These are phyloP conservation scores for Microdochium trichocladiopsis DNA, from an alignment of 2,329 filamentous ascomycete species.

Conservation along the genomic window DNA sequence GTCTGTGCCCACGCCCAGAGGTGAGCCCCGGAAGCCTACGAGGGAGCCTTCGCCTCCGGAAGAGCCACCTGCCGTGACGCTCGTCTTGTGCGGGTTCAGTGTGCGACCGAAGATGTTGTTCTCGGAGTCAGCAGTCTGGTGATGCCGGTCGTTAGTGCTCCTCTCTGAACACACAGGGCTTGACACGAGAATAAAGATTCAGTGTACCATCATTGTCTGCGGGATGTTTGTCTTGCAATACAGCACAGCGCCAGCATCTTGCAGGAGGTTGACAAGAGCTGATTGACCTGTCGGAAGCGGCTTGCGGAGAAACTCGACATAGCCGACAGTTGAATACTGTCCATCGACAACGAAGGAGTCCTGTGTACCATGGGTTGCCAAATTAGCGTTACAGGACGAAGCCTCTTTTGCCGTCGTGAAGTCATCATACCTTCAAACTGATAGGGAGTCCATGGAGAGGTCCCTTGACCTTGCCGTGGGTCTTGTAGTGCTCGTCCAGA, in stretches of 20 bases:
- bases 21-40: not conserved
- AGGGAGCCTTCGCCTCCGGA: not conserved
- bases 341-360: constrained; percentile 41
- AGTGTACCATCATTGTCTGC: not conserved
- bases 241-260: constrained; percentile 13
- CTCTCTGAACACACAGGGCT: too few species aligned
- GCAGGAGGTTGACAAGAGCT: constrained; percentile 48
- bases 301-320: not conserved
- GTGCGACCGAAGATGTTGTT: constrained; percentile 16
- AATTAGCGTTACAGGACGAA: too few species aligned
- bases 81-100: not conserved
- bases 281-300: constrained; percentile 33
- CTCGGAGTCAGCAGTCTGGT: constrained; percentile 25
- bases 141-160: too few species aligned
- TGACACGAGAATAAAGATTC: too few species aligned
- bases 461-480: constrained; percentile 1
- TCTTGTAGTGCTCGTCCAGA: constrained; percentile 10
- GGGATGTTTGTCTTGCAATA: not conserved
- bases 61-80: not conserved
- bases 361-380: constrained; percentile 41
- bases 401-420: too few species aligned
- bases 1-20: not conserved
- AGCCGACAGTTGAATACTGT: not conserved
- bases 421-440: not conserved
- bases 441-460: not conserved